Base-by-base conservation (phyloP, 2,329 filamentous ascomycete species). In the Beauveria australis region DNA sequence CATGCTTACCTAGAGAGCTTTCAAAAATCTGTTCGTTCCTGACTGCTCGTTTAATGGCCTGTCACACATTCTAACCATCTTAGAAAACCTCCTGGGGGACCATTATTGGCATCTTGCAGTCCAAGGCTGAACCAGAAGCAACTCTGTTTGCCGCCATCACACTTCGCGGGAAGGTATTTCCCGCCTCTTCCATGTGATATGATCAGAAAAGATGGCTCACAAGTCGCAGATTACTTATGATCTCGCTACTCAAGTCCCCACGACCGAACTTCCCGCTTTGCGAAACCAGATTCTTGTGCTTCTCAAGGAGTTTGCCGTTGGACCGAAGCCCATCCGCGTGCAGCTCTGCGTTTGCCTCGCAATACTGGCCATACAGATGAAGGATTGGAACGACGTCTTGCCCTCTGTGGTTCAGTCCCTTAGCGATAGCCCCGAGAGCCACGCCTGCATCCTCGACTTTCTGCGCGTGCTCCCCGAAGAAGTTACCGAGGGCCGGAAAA, bases 401-500 rank as follows among this genome's bases (percentile, higher is more conserved):
- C 81, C 85, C 52, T 87, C 88, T 57, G 89, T 97, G 53, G 89
- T 96, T 59, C 82, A 86, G 60, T 84, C 89, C 48, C 83, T 97
- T 61, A 88, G 89, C 66, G 85, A 83, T 72, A 88, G 89, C 70
- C 84, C 88, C 63, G 85, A 87, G 70, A 91, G 89, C 72, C 86
- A 94, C 69, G 86, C 92, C 66, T 94, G 89, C 74, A 89, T 97
- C 69, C 81, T 99, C 71, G 94, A 99, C 75, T 99, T 99, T 75
- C 82, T 99, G 66, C 92, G 91, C 75, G 92, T 99, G 69, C 86
- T 99, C 66, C 94, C 94, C 61, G 94, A 99, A 81, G 94, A 99
- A 83, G 94, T 99, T 72, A 97, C 91, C 68, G 93, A 99, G 82
- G 94, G 94, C 78, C 91, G 94, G 78, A 99, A 97, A 81, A 97